Conservation (phyloP, 176 grass and related monocot genomes). For the Themeda triandra region DNA sequence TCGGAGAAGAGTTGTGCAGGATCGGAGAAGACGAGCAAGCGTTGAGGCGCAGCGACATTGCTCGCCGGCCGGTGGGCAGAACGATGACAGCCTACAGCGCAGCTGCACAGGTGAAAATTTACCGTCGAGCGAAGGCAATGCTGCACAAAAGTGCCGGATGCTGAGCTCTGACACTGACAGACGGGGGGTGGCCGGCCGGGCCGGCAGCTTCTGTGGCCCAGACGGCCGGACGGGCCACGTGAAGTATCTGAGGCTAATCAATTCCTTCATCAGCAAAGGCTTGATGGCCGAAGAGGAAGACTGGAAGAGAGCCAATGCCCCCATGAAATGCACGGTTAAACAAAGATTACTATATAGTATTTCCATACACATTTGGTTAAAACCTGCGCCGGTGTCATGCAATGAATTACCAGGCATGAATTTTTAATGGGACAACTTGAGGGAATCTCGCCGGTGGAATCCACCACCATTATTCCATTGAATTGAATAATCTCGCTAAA, state of each 20-base stretch:
- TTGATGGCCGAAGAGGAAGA: not conserved
- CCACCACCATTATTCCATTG: not conserved
- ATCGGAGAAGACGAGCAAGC: too few species aligned
- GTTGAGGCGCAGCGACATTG: too few species aligned
- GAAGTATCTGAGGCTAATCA: constrained; percentile 9
- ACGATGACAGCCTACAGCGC: not conserved
- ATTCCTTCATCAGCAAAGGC: not conserved
- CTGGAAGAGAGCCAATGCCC: not conserved
- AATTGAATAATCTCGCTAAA: not conserved
- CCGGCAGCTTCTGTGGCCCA: not conserved
- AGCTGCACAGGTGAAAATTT: not conserved
- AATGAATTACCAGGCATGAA: not conserved
- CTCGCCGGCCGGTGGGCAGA: too few species aligned
- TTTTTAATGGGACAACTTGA: not conserved
- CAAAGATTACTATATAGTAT: too few species aligned
- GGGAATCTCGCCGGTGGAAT: constrained; percentile 14
- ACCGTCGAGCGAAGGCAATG: not conserved
- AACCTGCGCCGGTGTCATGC: not conserved
- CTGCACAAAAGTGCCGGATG: constrained; percentile 3
- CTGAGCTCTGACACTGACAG: not conserved
- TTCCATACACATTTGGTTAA: not conserved
- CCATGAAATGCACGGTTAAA: not conserved
- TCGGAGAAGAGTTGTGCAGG: too few species aligned
- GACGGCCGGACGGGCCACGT: not conserved
- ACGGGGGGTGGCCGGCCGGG: not conserved